These are phyloP conservation scores for Trichoderma oligosporum DNA, from an alignment of 2,329 filamentous ascomycete genomes.

Conservation along the genomic window DNA sequence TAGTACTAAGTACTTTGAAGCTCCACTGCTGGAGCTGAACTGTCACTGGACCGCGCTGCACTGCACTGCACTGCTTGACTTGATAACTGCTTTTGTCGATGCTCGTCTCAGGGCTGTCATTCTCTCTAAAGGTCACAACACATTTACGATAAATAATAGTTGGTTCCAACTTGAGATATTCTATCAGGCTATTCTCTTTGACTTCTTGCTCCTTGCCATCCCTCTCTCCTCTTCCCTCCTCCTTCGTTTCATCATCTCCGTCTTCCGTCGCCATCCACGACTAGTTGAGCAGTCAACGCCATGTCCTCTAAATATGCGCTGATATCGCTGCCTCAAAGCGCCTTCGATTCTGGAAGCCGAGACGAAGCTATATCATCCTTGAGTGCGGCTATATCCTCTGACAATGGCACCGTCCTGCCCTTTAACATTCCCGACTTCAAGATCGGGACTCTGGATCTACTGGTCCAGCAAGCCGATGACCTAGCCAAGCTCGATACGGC, in stretches of 20 bases:
- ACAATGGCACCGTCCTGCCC: conserved; percentile 70
- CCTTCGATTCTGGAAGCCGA: conserved; percentile 73
- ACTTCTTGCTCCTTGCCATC: not conserved
- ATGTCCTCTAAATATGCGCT: conserved; percentile 72
- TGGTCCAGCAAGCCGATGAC: conserved; percentile 96
- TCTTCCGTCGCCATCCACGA: not conserved
- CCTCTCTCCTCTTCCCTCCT: not conserved
- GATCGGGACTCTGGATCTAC: conserved; percentile 90
- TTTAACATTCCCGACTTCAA: conserved; percentile 94
- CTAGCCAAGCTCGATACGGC: conserved; percentile 78
- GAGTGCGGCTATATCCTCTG: conserved; percentile 64
- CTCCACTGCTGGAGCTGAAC: conserved; percentile 11
- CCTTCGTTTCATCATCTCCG: conserved; percentile 9
- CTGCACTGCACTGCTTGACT: conserved; percentile 1
- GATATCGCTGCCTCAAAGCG: conserved; percentile 83
- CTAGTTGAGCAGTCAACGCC: conserved; percentile 16
- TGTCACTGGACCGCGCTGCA: conserved; percentile 6
- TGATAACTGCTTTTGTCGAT: not conserved
- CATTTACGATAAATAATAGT: not conserved
- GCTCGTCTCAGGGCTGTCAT: not conserved
- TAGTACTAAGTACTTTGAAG: not conserved
- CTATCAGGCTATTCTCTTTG: not conserved
- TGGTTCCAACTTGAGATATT: not conserved
- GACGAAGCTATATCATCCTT: conserved; percentile 79
- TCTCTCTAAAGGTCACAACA: not conserved